phyloP scores from a whole-genome alignment of 495 filamentous ascomycete species.

The Elaphomyces granulatus region DNA sequence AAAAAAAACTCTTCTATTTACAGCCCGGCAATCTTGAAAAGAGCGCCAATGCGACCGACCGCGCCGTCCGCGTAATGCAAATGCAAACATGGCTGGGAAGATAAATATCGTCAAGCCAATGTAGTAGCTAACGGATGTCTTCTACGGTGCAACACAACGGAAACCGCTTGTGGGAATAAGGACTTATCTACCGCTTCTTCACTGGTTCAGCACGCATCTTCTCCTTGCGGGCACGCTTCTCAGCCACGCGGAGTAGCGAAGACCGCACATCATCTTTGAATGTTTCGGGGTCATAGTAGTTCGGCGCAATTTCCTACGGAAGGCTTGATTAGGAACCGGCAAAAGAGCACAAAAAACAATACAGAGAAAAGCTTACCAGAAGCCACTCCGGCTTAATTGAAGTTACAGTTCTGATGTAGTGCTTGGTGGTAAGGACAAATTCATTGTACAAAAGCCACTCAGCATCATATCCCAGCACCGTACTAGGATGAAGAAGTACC shows the following conservation, averaged over 20 bases:
- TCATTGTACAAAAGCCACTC: conserved; percentile 99
- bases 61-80: no score
- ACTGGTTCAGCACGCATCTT: conserved; percentile 36
- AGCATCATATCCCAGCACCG: conserved; percentile 66
- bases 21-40: no score
- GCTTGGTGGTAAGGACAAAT: conserved; percentile 94
- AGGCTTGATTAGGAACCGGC: conserved; percentile 11
- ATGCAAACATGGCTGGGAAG: no score
- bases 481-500: conserved; percentile 86
- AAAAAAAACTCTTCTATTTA: no score
- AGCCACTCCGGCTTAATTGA: conserved; percentile 62
- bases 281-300: conserved; percentile 74
- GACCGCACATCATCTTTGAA: conserved; percentile 76
- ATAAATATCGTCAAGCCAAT: no score
- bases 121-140: no score
- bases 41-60: no score
- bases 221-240: conserved; percentile 61
- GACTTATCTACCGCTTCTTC: conserved; percentile 6
- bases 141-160: no score
- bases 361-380: conserved; percentile 44
- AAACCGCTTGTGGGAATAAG: background rate
- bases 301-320: conserved; percentile 67
- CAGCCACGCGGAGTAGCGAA: conserved; percentile 54
- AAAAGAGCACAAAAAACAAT: background rate
- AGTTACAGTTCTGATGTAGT: conserved; percentile 58